Percentiles rank a stretch among this genome's conserved stretches.
Evolutionary conservation across 768 basidiomycete genomes (phyloP).

Genomic region (Termitomyces bulborhizus): DNA sequence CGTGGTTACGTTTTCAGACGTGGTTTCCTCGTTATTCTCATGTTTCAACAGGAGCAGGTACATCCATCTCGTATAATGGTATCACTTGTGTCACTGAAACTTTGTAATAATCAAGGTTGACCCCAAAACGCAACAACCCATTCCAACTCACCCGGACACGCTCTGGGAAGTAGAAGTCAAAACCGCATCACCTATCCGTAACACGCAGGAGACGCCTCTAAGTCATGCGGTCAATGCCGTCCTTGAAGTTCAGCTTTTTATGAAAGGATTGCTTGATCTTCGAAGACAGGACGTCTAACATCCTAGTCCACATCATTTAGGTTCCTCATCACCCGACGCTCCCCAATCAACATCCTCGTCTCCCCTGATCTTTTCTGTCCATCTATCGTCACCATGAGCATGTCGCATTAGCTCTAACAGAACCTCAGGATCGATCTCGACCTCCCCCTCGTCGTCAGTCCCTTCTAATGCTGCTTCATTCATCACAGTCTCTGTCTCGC

Average conservation of each 20-base stretch:
- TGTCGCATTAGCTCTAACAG: constrained; percentile 37
- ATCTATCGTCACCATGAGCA: constrained; percentile 22
- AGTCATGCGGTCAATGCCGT: constrained; percentile 66
- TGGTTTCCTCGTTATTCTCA: constrained; percentile 65
- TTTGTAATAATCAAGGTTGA: constrained; percentile 46
- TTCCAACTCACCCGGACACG: constrained; percentile 73
- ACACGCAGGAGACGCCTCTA: constrained; percentile 74
- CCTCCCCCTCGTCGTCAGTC: constrained; percentile 18
- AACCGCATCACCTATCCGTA: constrained; percentile 72
- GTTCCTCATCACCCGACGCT: constrained; percentile 27
- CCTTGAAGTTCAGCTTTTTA: constrained; percentile 72
- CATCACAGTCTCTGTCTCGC: constrained; percentile 21
- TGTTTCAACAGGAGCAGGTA: constrained; percentile 85
- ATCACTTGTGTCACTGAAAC: constrained; percentile 2
- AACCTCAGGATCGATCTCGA: constrained; percentile 31
- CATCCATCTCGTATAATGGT: constrained; percentile 7
- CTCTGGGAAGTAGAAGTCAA: constrained; percentile 89
- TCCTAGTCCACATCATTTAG: constrained; percentile 9
- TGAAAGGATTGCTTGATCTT: constrained; percentile 81
- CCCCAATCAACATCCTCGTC: constrained; percentile 52
- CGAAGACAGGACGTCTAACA: constrained; percentile 61
- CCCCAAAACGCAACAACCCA: constrained; percentile 66
- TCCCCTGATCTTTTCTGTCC: constrained; percentile 20
- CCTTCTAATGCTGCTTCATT: constrained; percentile 21
- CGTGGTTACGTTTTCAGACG: constrained; percentile 72